Conservation (phyloP, 2,329 filamentous ascomycete species). For the Apiospora arundinis region DNA sequence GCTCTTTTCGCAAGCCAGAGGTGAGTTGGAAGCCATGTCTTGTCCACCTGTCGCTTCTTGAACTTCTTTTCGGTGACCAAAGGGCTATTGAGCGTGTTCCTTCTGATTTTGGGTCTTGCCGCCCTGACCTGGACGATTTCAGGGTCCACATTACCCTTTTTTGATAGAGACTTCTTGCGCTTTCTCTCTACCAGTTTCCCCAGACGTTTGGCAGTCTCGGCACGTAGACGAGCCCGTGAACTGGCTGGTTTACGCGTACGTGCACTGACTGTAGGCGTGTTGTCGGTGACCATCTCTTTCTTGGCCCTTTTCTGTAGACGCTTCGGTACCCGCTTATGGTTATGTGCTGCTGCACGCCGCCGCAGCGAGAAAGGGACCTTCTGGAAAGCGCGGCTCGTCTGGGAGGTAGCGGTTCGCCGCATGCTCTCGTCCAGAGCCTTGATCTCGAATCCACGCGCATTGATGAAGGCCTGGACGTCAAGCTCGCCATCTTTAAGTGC, state of each 20-base stretch:
- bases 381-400: conserved; percentile 82
- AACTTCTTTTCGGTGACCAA: conserved; percentile 66
- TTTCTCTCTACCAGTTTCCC: conserved; percentile 65
- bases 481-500: conserved; percentile 76
- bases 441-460: conserved; percentile 88
- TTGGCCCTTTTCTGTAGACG: conserved; percentile 73
- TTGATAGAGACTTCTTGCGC: conserved; percentile 45
- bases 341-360: conserved; percentile 90
- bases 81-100: conserved; percentile 71
- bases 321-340: conserved; percentile 87
- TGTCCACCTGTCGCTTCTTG: conserved; percentile 82
- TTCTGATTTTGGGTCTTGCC: conserved; percentile 70
- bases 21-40: conserved; percentile 95
- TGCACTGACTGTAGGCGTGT: conserved; percentile 79
- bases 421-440: conserved; percentile 83
- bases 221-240: conserved; percentile 66
- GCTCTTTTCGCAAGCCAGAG: conserved; percentile 93
- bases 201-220: conserved; percentile 77
- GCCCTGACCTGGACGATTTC: conserved; percentile 47
- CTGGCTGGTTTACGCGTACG: conserved; percentile 66
- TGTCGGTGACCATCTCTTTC: conserved; percentile 83
- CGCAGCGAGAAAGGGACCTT: conserved; percentile 85
- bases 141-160: conserved; percentile 41
- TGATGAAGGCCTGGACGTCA: conserved; percentile 83
- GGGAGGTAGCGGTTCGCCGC: conserved; percentile 68